Evolutionary conservation across 1,139 yeast genomes (phyloP).

Genomic region (Lodderomyces parapsilosis): DNA sequence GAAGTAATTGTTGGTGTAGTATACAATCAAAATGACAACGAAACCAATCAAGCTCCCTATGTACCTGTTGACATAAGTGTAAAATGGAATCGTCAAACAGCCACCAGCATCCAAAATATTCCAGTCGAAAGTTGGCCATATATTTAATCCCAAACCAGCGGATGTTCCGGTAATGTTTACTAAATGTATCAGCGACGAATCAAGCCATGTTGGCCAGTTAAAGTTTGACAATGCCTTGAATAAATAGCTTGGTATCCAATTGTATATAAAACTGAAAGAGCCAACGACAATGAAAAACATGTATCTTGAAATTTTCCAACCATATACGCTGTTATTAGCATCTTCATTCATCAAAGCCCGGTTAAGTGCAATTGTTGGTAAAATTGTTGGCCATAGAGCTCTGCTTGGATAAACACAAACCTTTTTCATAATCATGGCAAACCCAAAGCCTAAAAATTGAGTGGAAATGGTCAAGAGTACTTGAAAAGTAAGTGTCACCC

Average conservation of each 20-base stretch:
- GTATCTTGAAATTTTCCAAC: constrained; percentile 43
- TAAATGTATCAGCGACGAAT: constrained; percentile 39
- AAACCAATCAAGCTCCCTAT: constrained; percentile 36
- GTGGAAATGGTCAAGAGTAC: constrained; percentile 38
- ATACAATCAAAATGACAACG: constrained; percentile 28
- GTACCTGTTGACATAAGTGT: constrained; percentile 36
- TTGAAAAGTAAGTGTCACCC: constrained; percentile 44
- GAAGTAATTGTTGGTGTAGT: constrained; percentile 41
- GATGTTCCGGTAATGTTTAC: constrained; percentile 38
- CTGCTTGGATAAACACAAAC: constrained; percentile 45
- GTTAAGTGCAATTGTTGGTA: constrained; percentile 46
- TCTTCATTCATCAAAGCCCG: constrained; percentile 40
- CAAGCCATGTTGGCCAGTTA: constrained; percentile 51
- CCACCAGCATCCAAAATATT: constrained; percentile 37
- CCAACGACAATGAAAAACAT: constrained; percentile 38
- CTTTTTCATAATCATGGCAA: constrained; percentile 45
- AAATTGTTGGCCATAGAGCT: constrained; percentile 47
- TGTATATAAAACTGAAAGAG: constrained; percentile 34
- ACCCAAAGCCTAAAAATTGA: constrained; percentile 48
- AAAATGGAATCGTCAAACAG: constrained; percentile 44
- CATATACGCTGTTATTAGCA: constrained; percentile 27
- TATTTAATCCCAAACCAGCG: constrained; percentile 44
- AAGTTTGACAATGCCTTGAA: constrained; percentile 42
- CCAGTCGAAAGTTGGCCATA: constrained; percentile 48
- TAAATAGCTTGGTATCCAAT: constrained; percentile 44